Evolutionary conservation across 2,329 filamentous ascomycete species (phyloP), one percentile per base, ranked within the genome.

Genomic region (Xylariales sp.): DNA sequence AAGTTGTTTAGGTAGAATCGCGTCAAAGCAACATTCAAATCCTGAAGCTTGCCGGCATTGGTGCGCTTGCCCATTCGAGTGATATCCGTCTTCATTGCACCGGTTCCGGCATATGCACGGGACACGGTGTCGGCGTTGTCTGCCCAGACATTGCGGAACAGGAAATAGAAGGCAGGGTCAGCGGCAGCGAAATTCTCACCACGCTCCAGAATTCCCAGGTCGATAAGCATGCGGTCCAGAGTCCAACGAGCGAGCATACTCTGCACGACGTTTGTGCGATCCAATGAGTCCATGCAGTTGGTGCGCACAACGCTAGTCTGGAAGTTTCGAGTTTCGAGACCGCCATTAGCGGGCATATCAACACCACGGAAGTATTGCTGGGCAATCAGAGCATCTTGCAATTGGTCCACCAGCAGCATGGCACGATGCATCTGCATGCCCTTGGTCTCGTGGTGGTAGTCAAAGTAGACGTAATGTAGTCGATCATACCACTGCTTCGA

Each of bases 201-300:
- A 18, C 79, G 76, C 37, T 77, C 65, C 52, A 97, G 76, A 36
- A 96, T 68, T 24, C 90, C 90, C 4, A 88, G 68, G 51, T 97
- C 91, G 46, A 83, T 77, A 40, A 98, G 80, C 70, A 95, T 93
- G 47, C 89, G 83, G 44, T 90, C 90, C 28, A 98, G 70, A 12
- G 88, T 86, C 77, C 83, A 90, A 36, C 91, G 84, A 8, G 87
- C 93, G 41, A 98, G 78, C 85, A 97, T 95, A 61, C 88, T 95
- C 65, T 98, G 93, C 4, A 98, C 88, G 6, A 98, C 90, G 53
- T 98, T 98, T 37, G 93, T 98, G 37, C 93, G 85, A 63, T 98
- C 93, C 12, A 98, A 77, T 50, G 94, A 98, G 64, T 98, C 93
- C 93, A 98, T 98, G 67, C 93, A 98, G 62, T 98, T 98, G 27